Percentiles rank a stretch among this genome's conserved stretches.
Conservation (phyloP, 2,329 filamentous ascomycete species). For the Phaeosphaeriaceae sp. region DNA sequence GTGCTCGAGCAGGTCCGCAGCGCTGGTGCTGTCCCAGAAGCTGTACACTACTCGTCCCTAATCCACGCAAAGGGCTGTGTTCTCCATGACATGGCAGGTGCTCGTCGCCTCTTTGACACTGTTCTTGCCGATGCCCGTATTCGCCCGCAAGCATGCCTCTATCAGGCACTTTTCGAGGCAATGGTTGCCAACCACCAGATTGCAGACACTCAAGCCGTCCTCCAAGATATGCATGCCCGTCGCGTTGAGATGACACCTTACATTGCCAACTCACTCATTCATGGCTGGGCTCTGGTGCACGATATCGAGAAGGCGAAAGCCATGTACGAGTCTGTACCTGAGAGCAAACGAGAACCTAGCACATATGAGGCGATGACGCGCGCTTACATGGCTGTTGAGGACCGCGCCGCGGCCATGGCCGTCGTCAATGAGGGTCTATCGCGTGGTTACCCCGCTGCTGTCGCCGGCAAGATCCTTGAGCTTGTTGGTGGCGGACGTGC, state of each 20-base stretch:
- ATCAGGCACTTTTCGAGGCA: constrained; percentile 94
- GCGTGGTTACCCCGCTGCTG: constrained; percentile 87
- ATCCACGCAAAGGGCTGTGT: constrained; percentile 97
- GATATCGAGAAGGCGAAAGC: constrained; percentile 78
- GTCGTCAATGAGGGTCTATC: constrained; percentile 91
- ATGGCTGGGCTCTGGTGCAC: constrained; percentile 89
- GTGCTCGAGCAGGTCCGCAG: constrained; percentile 80
- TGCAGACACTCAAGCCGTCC: constrained; percentile 69
- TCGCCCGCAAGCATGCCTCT: constrained; percentile 81
- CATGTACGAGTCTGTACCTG: constrained; percentile 80
- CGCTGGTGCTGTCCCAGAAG: constrained; percentile 78
- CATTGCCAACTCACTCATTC: constrained; percentile 97
- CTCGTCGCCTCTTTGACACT: constrained; percentile 79
- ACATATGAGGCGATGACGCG: constrained; percentile 99
- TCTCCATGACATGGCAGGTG: constrained; percentile 86
- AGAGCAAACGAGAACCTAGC: constrained; percentile 86
- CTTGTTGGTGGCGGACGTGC: constrained; percentile 63
- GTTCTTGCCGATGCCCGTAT: constrained; percentile 73
- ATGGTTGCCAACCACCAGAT: constrained; percentile 96
- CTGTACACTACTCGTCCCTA: constrained; percentile 93
- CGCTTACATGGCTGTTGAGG: constrained; percentile 84
- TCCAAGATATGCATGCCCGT: constrained; percentile 75
- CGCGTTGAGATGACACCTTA: constrained; percentile 90
- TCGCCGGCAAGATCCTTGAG: constrained; percentile 92
- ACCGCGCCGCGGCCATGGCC: constrained; percentile 74